phyloP scores from a whole-genome alignment of 768 basidiomycete genomes.

The Tephrocybe sp. region DNA sequence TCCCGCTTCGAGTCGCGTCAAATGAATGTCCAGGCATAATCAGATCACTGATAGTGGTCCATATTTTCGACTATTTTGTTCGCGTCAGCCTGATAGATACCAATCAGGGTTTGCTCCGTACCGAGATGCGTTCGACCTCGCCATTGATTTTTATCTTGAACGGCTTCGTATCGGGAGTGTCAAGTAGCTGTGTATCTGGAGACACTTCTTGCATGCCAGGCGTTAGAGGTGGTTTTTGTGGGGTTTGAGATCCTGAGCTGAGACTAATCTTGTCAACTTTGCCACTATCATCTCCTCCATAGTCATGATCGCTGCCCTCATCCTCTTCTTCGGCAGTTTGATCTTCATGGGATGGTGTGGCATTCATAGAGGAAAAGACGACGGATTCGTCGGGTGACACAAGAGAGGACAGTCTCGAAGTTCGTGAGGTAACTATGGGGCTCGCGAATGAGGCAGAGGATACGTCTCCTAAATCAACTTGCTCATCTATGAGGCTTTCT shows the following conservation, averaged over 20 bases:
- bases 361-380: background rate
- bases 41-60: conserved; percentile 62
- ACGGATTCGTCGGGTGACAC: background rate
- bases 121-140: conserved; percentile 64
- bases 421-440: conserved; percentile 21
- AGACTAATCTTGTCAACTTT: conserved; percentile 2
- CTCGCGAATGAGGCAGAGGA: conserved; percentile 46
- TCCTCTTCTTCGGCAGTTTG: background rate
- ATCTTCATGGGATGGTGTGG: background rate
- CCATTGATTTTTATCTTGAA: conserved; percentile 50
- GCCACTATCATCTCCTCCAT: background rate
- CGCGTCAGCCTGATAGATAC: background rate
- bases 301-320: too few species aligned
- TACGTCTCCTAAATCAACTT: conserved; percentile 53
- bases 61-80: conserved; percentile 61
- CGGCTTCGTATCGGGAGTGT: conserved; percentile 7
- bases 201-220: background rate
- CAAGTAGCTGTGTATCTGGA: too few species aligned
- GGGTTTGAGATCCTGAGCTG: background rate
- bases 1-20: conserved; percentile 26
- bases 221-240: background rate
- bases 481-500: conserved; percentile 62
- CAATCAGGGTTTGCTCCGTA: conserved; percentile 28
- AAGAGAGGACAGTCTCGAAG: background rate
- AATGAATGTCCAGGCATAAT: conserved; percentile 54